Base-by-base conservation (phyloP, 352 stramenopile species). In the Hyaloperonospora arabidopsidis region DNA sequence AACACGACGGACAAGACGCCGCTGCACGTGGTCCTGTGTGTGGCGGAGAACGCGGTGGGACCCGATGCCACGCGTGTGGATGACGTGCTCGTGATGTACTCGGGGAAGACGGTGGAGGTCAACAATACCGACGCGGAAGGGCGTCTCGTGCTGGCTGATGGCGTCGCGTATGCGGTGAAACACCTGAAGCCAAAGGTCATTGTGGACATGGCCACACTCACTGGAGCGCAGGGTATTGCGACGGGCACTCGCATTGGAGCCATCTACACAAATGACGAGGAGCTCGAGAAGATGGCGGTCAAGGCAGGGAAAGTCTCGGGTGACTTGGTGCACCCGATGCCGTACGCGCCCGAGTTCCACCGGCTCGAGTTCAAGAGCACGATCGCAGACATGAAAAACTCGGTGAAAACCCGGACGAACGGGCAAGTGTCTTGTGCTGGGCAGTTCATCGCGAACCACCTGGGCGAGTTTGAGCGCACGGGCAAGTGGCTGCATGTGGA, bases 321-420 rank as follows among this genome's bases (percentile, higher is more conserved):
- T 28, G 95, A 98, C 63, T 74, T 98, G 29, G 79, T 82, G 25
- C 93, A 95, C 76, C 87, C 92, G 6, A 68, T 98, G 56, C 76
- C 95, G 21, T 98, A 97, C 68, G 78, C 73, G 45, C 95, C 95
- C 0, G 93, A 98, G 64, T 89, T 98, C 41, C 91, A 95, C 65
- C 84, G 84, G 51, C 65, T 68, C 22, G 93, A 98, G 64, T 98
- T 98, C 70, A 89, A 87, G 62, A 93, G 74, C 60, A 74, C 82
- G 15, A 79, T 98, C 18, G 93, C 95, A 3, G 93, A 98, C 66
- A 98, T 98, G 93, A 98, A 98, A 67, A 98, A 98, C 73, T 95
- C 76, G 44, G 93, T 97, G 46, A 96, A 96, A 67, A 91, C 97
- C 68, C 78, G 93, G 35, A 61, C 68, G 21, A 97, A 97, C 69